Percentiles rank a stretch among this genome's conserved stretches.
Evolutionary conservation across 768 basidiomycete genomes (phyloP).

Genomic region (Auriscalpium microsporum): DNA sequence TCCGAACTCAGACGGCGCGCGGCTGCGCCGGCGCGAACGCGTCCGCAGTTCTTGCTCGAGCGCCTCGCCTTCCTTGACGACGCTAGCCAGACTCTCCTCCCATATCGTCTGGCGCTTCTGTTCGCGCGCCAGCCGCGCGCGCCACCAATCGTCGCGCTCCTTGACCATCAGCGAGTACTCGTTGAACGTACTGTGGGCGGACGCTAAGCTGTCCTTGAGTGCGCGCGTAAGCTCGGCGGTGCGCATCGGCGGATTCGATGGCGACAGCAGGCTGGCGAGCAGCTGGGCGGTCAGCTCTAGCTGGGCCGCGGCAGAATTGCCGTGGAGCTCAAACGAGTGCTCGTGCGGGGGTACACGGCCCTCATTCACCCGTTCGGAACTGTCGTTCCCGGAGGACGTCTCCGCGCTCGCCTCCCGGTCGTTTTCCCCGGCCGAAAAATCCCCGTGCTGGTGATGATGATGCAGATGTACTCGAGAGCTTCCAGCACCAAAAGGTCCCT

Average conservation of each 20-base stretch:
- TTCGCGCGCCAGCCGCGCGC: slow-evolving; percentile 54
- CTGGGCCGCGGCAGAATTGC: slow-evolving; percentile 64
- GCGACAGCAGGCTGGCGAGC: slow-evolving; percentile 37
- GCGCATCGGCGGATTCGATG: slow-evolving; percentile 21
- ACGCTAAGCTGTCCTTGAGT: slow-evolving; percentile 49
- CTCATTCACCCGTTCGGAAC: slow-evolving; percentile 19
- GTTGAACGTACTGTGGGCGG: slow-evolving; percentile 49
- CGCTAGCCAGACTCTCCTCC: slow-evolving; percentile 85
- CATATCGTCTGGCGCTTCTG: slow-evolving; percentile 59
- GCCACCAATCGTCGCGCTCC: slow-evolving; percentile 80
- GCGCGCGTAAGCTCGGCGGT: slow-evolving; percentile 36
- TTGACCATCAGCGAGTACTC: slow-evolving; percentile 63
- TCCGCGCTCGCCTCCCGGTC: background rate
- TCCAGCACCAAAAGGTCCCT: slow-evolving; percentile 10
- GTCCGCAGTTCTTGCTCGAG: slow-evolving; percentile 72
- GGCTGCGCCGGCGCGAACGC: slow-evolving; percentile 52
- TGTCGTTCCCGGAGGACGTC: slow-evolving; percentile 34
- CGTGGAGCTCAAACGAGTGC: slow-evolving; percentile 53
- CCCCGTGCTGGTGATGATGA: background rate
- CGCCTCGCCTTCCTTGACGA: slow-evolving; percentile 77
- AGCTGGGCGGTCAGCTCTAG: slow-evolving; percentile 69
- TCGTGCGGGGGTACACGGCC: slow-evolving; percentile 46
- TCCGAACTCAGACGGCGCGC: slow-evolving; percentile 20
- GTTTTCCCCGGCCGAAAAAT: background rate
- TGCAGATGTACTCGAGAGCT: background rate